Base-by-base conservation (phyloP, 140 eudicot genomes). In the Flaveria floridana region DNA sequence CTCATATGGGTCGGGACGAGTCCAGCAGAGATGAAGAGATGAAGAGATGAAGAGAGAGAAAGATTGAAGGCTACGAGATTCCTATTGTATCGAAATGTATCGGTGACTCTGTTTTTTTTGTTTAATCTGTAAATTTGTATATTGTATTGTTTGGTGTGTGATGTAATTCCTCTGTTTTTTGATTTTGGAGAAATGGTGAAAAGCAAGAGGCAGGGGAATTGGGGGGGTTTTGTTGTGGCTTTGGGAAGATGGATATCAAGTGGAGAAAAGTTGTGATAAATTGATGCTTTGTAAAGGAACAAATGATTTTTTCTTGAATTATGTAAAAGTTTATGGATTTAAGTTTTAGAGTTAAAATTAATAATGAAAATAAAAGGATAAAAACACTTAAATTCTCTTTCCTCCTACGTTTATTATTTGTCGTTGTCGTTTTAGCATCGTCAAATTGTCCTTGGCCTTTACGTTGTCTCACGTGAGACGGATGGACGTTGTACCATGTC, bases 191-290 rank as follows among this genome's bases (percentile, higher is more conserved):
- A 14, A 58, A 26, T 6, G 62, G 66, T 59, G 73, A 62, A 71
- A 62, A 68, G 62, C 71, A 6, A 78, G 57, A 78, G 47, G 59
- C 82, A 78, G 68, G 47, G 73, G 78, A 78, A 65, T 52, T 34
- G 44, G 51, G 68, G 73, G 50, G 73, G 50, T 63, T 63, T 78
- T 48, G 61, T 13, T 55, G 55, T 55, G 76, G 76, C 37, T 71
- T 72, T 57, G 75, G 58, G 57, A 57, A 56, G 68, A 14, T n/a
- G 19, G 44, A 6, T 42, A 42, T 42, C 47, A 42, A 42, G 10
- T 9, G 47, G 2, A 42, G 47, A 7, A 39, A 65, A 8, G 71
- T 37, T 7, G 11, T 63, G 14, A 28, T 28, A 14, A 34, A 3
- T 64, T 28, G 6, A 34, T 64, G 47, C 48, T 34, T 64, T 64